A percentile compares a stretch with the other conserved stretches of the same genome.
Conservation (phyloP, 2,329 filamentous ascomycete genomes). For the Periconia sp. region DNA sequence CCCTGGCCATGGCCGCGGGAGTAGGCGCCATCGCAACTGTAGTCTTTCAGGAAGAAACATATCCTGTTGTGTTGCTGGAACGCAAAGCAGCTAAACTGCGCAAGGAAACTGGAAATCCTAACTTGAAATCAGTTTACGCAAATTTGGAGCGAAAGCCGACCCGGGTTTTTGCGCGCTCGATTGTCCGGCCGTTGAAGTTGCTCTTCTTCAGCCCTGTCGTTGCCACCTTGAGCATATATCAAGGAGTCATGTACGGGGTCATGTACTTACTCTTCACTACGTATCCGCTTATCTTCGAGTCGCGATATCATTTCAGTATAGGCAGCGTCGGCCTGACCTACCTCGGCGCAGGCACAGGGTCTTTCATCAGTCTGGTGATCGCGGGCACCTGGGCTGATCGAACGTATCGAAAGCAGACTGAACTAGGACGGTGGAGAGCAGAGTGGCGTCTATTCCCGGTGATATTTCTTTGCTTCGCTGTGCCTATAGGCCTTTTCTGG, state of each 20-base stretch:
- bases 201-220: slow-evolving; percentile 57
- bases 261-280: slow-evolving; percentile 32
- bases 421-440: slow-evolving; percentile 16
- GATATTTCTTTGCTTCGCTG: slow-evolving; percentile 24
- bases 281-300: slow-evolving; percentile 23
- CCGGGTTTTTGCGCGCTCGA: slow-evolving; percentile 42
- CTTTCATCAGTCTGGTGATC: slow-evolving; percentile 32
- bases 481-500: slow-evolving; percentile 25
- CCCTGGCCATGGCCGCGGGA: slow-evolving; percentile 46
- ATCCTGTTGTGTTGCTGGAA: slow-evolving; percentile 35
- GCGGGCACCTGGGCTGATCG: slow-evolving; percentile 31
- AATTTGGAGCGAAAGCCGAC: slow-evolving; percentile 35
- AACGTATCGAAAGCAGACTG: slow-evolving; percentile 24
- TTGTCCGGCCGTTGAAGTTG: slow-evolving; percentile 56
- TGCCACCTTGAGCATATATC: slow-evolving; percentile 45
- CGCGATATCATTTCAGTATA: slow-evolving; percentile 18
- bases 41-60: slow-evolving; percentile 24
- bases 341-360: slow-evolving; percentile 32
- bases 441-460: slow-evolving; percentile 39
- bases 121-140: slow-evolving; percentile 31
- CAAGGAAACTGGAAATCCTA: slow-evolving; percentile 29
- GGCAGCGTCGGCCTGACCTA: slow-evolving; percentile 24
- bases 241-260: slow-evolving; percentile 45
- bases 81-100: slow-evolving; percentile 33
- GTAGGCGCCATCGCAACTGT: slow-evolving; percentile 30